phyloP scores from a whole-genome alignment of 1,284 basidiomycete species.

The Phenoliferia sp. region DNA sequence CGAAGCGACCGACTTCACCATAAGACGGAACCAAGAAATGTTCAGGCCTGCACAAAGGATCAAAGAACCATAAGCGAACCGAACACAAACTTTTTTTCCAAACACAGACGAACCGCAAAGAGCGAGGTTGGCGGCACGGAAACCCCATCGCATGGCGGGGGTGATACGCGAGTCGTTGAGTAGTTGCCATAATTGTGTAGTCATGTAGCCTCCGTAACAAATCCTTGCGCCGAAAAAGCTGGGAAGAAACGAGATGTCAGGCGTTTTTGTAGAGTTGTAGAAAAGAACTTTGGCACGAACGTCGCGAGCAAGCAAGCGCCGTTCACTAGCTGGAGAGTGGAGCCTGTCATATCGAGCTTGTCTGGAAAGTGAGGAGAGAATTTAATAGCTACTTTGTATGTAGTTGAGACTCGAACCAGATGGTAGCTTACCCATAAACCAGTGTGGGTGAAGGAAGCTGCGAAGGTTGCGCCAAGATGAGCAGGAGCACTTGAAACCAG shows the following conservation, averaged over 20 bases:
- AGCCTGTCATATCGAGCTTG: constrained; percentile 43
- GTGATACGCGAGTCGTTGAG: constrained; percentile 14
- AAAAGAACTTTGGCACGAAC: neutral
- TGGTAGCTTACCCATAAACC: constrained; percentile 35
- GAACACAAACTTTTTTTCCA: constrained; percentile 23
- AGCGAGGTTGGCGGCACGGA: constrained; percentile 7
- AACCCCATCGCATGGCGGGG: neutral
- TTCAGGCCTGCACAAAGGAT: constrained; percentile 38
- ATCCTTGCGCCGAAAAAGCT: constrained; percentile 41
- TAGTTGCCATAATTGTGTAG: constrained; percentile 24
- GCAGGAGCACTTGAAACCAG: no score
- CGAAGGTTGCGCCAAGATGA: neutral
- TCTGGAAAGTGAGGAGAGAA: constrained; percentile 35
- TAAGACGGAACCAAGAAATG: constrained; percentile 45
- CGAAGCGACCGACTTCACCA: constrained; percentile 27
- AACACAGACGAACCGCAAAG: constrained; percentile 27
- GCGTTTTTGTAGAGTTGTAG: no score
- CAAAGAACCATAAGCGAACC: constrained; percentile 34
- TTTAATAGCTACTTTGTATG: no score
- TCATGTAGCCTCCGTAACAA: constrained; percentile 42
- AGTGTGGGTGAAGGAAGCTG: constrained; percentile 45
- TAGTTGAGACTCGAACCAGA: no score
- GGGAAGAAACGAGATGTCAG: neutral
- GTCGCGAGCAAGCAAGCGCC: constrained; percentile 25
- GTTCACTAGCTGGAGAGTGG: constrained; percentile 41